Conservation (phyloP, 2,329 filamentous ascomycete genomes). For the Fusarium sp. region DNA sequence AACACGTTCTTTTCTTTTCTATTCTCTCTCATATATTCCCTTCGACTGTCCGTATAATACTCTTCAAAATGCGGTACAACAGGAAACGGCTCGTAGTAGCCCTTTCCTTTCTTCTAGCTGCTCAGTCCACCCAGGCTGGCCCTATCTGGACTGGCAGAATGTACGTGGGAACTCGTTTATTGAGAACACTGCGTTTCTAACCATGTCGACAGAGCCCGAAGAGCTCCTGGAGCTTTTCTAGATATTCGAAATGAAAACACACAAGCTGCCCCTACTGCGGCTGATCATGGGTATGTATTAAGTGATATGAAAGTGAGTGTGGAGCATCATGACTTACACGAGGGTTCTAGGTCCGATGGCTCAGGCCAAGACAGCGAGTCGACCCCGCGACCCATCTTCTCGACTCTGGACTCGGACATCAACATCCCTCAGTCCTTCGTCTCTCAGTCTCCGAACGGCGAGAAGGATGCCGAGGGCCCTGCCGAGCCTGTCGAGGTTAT, state of each 20-base stretch:
- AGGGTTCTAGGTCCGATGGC: conserved; percentile 14
- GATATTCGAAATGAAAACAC: conserved; percentile 24
- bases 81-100: conserved; percentile 31
- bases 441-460: conserved; percentile 16
- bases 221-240: conserved; percentile 32
- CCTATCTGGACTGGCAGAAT: conserved; percentile 48
- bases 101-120: conserved; percentile 43
- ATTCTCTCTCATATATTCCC: neutral
- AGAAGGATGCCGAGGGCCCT: conserved; percentile 16
- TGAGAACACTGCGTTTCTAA: conserved; percentile 7
- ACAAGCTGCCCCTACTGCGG: conserved; percentile 22
- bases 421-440: conserved; percentile 25
- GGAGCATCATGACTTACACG: conserved; percentile 16
- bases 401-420: conserved; percentile 37
- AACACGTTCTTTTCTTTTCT: conserved; percentile 8
- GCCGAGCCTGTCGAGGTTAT: conserved; percentile 29
- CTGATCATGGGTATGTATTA: conserved; percentile 30
- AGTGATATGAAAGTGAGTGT: neutral
- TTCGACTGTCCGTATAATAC: neutral
- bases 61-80: conserved; percentile 37
- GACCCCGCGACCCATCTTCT: conserved; percentile 40
- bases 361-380: conserved; percentile 19
- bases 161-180: conserved; percentile 34
- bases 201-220: conserved; percentile 25
- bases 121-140: conserved; percentile 48